Evolutionary conservation across 176 grass and related monocot genomes (phyloP).

Genomic region (Oryza meridionalis): DNA sequence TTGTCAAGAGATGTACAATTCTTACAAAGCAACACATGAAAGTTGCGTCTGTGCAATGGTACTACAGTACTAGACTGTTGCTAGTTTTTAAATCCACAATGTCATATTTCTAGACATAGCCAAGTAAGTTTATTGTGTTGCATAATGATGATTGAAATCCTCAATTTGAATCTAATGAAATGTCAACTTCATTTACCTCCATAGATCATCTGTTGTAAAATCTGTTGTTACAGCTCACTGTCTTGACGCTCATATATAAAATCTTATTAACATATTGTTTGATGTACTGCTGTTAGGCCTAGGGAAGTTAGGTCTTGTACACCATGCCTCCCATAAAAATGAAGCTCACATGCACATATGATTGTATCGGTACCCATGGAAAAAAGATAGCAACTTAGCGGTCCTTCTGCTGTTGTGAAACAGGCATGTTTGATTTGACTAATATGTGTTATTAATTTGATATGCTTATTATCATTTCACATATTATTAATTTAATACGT

Average conservation of each 20-base stretch:
- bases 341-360: conserved; percentile 6
- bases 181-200: neutral
- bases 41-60: conserved; percentile 54
- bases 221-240: neutral
- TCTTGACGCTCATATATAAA: neutral
- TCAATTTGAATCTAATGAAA: conserved; percentile 25
- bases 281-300: neutral
- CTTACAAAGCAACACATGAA: conserved; percentile 43
- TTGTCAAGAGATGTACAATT: conserved; percentile 52
- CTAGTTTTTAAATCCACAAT: conserved; percentile 16
- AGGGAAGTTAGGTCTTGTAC: neutral
- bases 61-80: conserved; percentile 10
- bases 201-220: neutral
- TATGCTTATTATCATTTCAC: too few species aligned
- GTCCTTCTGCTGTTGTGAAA: neutral
- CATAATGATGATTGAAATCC: neutral
- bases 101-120: conserved; percentile 28
- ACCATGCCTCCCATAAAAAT: neutral
- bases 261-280: conserved; percentile 14
- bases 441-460: neutral
- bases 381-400: neutral
- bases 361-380: neutral
- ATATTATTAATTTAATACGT: too few species aligned
- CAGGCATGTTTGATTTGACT: neutral
- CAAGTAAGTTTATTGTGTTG: neutral